Evolutionary conservation across 73 alveolate genomes (phyloP), one percentile per base, ranked within the genome.

Genomic region (Paramecium bursaria): DNA sequence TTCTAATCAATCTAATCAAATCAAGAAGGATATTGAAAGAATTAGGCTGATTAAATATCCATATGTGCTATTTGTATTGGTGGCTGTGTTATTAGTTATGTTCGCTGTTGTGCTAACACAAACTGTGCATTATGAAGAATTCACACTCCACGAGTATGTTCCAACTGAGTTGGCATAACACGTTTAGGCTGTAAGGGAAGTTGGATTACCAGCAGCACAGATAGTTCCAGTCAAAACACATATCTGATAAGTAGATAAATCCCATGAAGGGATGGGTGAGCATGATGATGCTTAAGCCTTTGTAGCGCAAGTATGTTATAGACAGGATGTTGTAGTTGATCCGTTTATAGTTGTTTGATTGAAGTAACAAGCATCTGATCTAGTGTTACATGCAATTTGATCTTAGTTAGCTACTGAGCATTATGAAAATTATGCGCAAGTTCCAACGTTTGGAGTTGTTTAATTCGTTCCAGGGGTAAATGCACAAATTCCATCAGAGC

Each of bases 401-500:
- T 67, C 82, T 15, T 53, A 67, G 19, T 67, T 67, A 42, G 82
- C 82, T 14, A 39, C 26, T 19, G 49, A 14, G 22, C 82, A 67
- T n/a, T 44, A 19, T 15, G 82, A 39, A 53, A 67, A 39, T 9
- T 39, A n/a, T 10, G 82, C 39, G 33, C 82, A 67, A 7, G 25
- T 35, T 14, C 82, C 82, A 33, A 1, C 27, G 10, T 67, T 31
- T 7, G 46, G 19, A 67, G 33, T n/a, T n/a, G n/a, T n/a, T n/a
- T n/a, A n/a, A n/a, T n/a, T n/a, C n/a, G n/a, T 39, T 39, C 49
- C 49, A 11, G 82, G 61, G 4, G 82, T 67, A 44, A 67, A 67
- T 3, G 44, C 82, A 39, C 82, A 67, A 39, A 42, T 7, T 35
- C 82, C 82, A 67, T 67, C 82, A 5, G 33, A 0, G 19, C 82